Evolutionary conservation across 2,329 filamentous ascomycete genomes (phyloP).

Genomic region (Monascus ruber): DNA sequence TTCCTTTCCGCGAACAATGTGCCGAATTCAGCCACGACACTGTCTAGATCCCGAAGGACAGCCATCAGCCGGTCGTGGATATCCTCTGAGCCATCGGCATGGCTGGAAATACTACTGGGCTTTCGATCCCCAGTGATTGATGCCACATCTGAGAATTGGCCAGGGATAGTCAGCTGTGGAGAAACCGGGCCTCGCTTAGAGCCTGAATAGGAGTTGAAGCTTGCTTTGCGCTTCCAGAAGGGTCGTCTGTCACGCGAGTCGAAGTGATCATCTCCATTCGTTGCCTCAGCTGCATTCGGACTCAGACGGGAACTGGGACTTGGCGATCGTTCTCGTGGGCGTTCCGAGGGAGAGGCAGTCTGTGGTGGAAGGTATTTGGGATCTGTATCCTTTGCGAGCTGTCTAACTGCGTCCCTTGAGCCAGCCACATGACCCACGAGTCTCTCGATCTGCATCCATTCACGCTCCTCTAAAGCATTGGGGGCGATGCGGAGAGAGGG

Average conservation of each 20-base stretch:
- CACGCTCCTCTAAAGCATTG: conserved; percentile 54
- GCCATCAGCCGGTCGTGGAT: conserved; percentile 75
- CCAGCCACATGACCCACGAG: conserved; percentile 78
- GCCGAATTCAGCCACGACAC: conserved; percentile 72
- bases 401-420: conserved; percentile 75
- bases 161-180: conserved; percentile 41
- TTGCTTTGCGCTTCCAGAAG: conserved; percentile 89
- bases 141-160: conserved; percentile 21
- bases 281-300: conserved; percentile 17
- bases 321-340: conserved; percentile 20
- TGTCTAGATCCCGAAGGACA: conserved; percentile 73
- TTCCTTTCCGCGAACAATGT: conserved; percentile 67
- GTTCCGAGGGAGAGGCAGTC: conserved; percentile 9
- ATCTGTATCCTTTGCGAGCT: conserved; percentile 75
- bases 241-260: conserved; percentile 49
- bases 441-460: conserved; percentile 79
- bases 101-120: conserved; percentile 19
- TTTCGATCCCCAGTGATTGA: conserved; percentile 21
- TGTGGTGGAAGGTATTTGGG: conserved; percentile 40
- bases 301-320: conserved; percentile 25
- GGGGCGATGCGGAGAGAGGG: conserved; percentile 14
- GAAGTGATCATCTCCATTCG: conserved; percentile 17
- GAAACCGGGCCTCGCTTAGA: conserved; percentile 37
- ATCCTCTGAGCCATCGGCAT: conserved; percentile 47
- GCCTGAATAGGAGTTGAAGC: conserved; percentile 32